phyloP scores from a whole-genome alignment of 140 eudicot species.

The Cichorium intybus region DNA sequence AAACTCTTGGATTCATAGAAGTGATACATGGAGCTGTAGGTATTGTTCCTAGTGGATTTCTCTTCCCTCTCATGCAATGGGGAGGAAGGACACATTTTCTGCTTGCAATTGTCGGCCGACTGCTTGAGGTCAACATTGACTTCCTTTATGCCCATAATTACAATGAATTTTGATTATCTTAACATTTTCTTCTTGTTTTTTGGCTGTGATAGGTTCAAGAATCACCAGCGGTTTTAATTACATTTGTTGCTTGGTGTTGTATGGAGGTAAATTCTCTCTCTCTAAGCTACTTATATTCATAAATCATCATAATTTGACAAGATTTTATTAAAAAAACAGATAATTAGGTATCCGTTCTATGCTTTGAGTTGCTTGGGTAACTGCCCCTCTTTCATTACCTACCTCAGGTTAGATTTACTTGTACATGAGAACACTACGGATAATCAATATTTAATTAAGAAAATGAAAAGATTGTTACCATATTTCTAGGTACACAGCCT shows the following conservation, averaged over 20 bases:
- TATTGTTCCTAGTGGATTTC: constrained; percentile 86
- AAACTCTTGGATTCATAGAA: constrained; percentile 75
- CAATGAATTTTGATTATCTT: constrained; percentile 1
- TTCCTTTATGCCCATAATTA: background rate
- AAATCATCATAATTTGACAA: background rate
- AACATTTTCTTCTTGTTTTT: background rate
- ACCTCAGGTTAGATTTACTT: constrained; percentile 58
- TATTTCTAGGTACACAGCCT: constrained; percentile 74
- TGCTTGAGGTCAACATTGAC: constrained; percentile 54
- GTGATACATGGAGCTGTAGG: constrained; percentile 91
- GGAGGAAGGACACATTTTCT: constrained; percentile 83
- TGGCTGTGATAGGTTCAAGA: constrained; percentile 59
- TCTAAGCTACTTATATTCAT: constrained; percentile 9
- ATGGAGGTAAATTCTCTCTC: constrained; percentile 53
- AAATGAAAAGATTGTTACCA: background rate
- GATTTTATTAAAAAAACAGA: constrained; percentile 39
- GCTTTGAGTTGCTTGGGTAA: constrained; percentile 63
- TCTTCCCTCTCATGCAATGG: constrained; percentile 94
- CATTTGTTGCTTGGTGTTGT: constrained; percentile 80
- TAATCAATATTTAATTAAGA: constrained; percentile 1
- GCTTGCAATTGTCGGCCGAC: constrained; percentile 59
- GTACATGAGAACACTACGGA: background rate
- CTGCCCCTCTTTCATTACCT: constrained; percentile 68
- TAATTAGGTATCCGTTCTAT: constrained; percentile 79
- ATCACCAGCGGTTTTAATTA: constrained; percentile 57